Evolutionary conservation across 306 rosid species (phyloP), one percentile per base, ranked within the genome.

Genomic region (Castanea sativa): DNA sequence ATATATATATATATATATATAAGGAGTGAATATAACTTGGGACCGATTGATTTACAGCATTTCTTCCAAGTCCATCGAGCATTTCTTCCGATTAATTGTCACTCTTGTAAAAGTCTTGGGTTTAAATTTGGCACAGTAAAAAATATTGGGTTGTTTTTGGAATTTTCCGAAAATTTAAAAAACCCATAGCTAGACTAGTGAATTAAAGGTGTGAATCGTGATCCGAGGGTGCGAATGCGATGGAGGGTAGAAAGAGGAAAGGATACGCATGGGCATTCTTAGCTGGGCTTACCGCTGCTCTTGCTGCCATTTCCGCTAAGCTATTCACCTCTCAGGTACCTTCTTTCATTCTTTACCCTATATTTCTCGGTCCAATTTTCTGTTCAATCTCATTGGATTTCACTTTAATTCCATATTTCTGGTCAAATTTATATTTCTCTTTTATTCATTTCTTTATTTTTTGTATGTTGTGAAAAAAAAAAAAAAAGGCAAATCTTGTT

Each of bases 251-350:
- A 29, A 76, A 75, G 69, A 75, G 72, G 51, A 75, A 60, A 30
- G 94, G 94, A 11, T 85, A 88, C 68, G 82, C 61, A 4, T 90
- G 89, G 92, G 94, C 94, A 15, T 33, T 88, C 60, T 75, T 88
- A 25, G 94, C 91, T 20, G 94, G 91, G 43, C 51, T 88, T 32
- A 86, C 78, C 41, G 94, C 92, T 71, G 92, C 91, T 73, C 81
- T 88, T 6, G 89, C 89, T 38, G 92, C 94, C 79, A 73, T 90
- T 77, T 83, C 90, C 57, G 91, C 92, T 1, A 90, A 90, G 91
- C 78, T 83, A 29, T 74, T 87, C 79, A 43, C 85, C 56, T 75
- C 74, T 73, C 87, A 83, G 91, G 92, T 86, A 32, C 5, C 49
- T 65, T 49, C 16, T 18, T 49, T 20, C 3, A 4, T 55, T 29